Base-by-base conservation (phyloP, 2,329 filamentous ascomycete species). In the Aspergillus japonicus region DNA sequence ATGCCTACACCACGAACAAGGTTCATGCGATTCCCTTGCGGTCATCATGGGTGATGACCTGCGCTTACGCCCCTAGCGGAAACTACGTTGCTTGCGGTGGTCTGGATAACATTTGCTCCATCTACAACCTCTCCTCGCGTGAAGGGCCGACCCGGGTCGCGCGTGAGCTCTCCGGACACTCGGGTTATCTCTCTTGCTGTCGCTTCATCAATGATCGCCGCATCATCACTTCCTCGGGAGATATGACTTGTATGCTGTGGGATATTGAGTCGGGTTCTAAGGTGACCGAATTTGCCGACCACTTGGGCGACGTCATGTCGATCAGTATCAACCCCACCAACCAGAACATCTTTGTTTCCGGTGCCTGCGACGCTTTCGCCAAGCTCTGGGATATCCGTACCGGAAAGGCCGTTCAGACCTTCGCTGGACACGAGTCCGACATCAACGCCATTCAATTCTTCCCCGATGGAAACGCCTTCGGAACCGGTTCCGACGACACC, bases 171-270 rank as follows among this genome's bases (percentile, higher is more conserved):
- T 98, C 95, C 33, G 95, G 95, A 48, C 95, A 99, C 77, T 96
- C 94, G 49, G 95, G 95, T 54, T 99, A 99, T 73, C 87, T 99
- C 49, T 96, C 92, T 23, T 99, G 95, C 89, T 98, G 95, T 77
- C 90, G 95, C 66, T 99, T 99, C 79, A 96, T 98, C 82, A 98
- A 96, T 77, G 95, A 99, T 81, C 89, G 95, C 73, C 92, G 92
- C 74, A 98, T 99, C 72, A 87, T 99, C 66, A 99, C 95, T 62
- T 98, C 95, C 0, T 99, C 95, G 2, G 95, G 95, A 65, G 95
- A 99, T 76, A 99, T 99, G 95, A 99, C 95, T 55, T 99, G 95
- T 78, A 97, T 98, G 89, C 91, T 98, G 74, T 99, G 95, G 95
- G 95, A 99, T 81, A 94, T 99, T 66, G 95, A 99, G 80, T 96